A percentile compares a stretch with the other conserved stretches of the same genome.
These are phyloP conservation scores for Trypanosoma cruzi DNA, from an alignment of 208 protist species.

Conservation along the genomic window DNA sequence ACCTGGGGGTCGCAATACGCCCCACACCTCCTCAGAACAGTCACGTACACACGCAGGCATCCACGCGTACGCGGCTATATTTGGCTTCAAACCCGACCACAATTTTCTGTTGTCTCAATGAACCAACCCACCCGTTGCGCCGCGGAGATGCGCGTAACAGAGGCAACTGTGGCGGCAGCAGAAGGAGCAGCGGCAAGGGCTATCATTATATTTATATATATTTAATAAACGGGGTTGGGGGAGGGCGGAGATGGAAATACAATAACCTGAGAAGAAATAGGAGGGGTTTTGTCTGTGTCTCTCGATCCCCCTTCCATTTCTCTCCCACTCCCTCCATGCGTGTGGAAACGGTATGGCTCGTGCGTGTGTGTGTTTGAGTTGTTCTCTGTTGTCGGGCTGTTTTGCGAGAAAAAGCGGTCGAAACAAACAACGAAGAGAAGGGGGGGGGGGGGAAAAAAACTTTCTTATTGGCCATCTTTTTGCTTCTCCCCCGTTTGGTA, in stretches of 20 bases:
- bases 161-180: no score
- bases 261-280: neutral
- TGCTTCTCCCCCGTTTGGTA: neutral
- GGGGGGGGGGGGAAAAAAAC: no score
- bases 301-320: neutral
- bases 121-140: no score
- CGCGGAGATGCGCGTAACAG: no score
- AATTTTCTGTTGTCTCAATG: no score
- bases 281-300: neutral
- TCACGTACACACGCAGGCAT: no score
- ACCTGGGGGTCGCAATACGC: no score
- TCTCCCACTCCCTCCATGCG: no score
- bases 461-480: no score
- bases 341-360: neutral
- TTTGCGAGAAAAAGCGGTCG: neutral
- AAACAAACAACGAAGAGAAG: neutral
- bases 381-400: neutral
- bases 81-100: no score
- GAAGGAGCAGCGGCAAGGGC: no score
- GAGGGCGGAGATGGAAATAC: neutral
- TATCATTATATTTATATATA: no score
- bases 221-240: neutral
- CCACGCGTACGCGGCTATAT: neutral
- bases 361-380: neutral
- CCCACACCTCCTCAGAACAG: neutral